Evolutionary conservation across 495 filamentous ascomycete species (phyloP).

Genomic region (Haplographium delicatum): DNA sequence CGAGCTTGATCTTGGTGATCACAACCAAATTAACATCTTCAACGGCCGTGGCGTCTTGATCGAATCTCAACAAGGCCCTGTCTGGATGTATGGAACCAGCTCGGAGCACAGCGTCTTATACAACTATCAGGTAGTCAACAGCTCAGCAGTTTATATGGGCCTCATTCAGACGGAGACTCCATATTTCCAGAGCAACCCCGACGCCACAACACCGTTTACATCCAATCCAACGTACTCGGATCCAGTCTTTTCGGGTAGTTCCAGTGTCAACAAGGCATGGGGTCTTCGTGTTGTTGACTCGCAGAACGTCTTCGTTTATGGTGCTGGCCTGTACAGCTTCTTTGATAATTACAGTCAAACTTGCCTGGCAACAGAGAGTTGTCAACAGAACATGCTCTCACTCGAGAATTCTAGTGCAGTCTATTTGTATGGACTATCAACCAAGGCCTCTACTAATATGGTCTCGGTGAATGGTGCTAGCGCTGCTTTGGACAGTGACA

Average conservation of each 20-base stretch:
- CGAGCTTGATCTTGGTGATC: conserved; percentile 71
- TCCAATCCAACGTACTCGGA: conserved; percentile 61
- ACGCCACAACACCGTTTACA: conserved; percentile 61
- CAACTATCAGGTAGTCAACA: conserved; percentile 73
- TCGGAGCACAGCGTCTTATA: conserved; percentile 89
- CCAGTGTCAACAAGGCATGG: conserved; percentile 69
- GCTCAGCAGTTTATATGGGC: conserved; percentile 77
- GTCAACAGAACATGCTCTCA: conserved; percentile 83
- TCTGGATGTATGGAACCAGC: conserved; percentile 71
- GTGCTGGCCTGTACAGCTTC: conserved; percentile 79
- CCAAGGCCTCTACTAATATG: conserved; percentile 86
- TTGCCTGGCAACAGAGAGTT: conserved; percentile 68
- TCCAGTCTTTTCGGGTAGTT: conserved; percentile 64
- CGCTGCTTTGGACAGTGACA: conserved; percentile 55
- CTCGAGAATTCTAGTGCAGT: conserved; percentile 66
- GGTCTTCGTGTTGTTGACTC: conserved; percentile 74
- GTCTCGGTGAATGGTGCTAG: conserved; percentile 56
- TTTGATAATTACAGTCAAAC: conserved; percentile 80
- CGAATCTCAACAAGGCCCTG: conserved; percentile 43
- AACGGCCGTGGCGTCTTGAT: conserved; percentile 73
- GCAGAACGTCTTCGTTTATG: conserved; percentile 64
- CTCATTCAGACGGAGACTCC: conserved; percentile 90
- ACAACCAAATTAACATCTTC: conserved; percentile 85
- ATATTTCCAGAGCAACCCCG: conserved; percentile 86
- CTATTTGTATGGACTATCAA: conserved; percentile 74